Evolutionary conservation across 768 basidiomycete genomes (phyloP).

Genomic region (Amyloporia xantha): DNA sequence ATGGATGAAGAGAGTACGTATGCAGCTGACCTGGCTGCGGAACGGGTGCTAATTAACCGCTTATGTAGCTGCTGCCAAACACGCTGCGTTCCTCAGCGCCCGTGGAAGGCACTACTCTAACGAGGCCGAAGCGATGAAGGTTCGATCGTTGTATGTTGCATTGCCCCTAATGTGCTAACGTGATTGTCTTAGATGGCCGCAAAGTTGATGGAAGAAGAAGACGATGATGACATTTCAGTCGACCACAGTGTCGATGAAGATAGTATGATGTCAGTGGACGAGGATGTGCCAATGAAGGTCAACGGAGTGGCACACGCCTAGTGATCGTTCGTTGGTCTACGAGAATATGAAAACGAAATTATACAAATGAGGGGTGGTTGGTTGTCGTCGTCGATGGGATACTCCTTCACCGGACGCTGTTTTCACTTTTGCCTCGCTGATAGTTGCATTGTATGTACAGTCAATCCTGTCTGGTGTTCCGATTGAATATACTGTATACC

Average conservation of each 20-base stretch:
- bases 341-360: too few species aligned
- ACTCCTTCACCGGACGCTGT: too few species aligned
- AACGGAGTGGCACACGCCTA: constrained; percentile 15
- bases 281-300: constrained; percentile 15
- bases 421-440: too few species aligned
- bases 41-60: background rate
- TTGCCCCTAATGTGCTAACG: background rate
- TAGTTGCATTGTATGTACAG: too few species aligned
- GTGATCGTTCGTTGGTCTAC: too few species aligned
- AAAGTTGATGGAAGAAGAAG: constrained; percentile 53
- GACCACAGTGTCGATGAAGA: constrained; percentile 16
- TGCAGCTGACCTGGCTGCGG: background rate
- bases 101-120: constrained; percentile 85
- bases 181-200: constrained; percentile 54
- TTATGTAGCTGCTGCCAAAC: constrained; percentile 65
- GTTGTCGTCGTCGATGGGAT: too few species aligned
- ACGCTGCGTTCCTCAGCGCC: constrained; percentile 74
- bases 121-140: constrained; percentile 92
- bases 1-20: constrained; percentile 84
- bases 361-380: too few species aligned
- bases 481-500: too few species aligned
- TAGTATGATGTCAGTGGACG: constrained; percentile 21
- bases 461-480: too few species aligned
- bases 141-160: too few species aligned
- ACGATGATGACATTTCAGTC: constrained; percentile 22